Evolutionary conservation across 1,284 basidiomycete species (phyloP), one percentile per base, ranked within the genome.

Genomic region (Puccinia polysora): DNA sequence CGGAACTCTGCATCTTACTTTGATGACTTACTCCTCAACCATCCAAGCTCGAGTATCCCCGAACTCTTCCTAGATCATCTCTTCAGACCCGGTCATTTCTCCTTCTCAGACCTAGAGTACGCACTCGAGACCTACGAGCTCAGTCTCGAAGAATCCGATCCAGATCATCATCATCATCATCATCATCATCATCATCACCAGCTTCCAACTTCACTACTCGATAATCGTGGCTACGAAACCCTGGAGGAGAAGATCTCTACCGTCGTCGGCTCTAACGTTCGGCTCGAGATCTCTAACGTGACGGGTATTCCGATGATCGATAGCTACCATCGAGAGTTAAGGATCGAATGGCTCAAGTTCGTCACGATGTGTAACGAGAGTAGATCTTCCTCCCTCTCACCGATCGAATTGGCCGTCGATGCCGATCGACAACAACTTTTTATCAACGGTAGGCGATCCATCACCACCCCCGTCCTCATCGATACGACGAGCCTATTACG

Each of bases 21-120:
- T 74, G 91, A 94, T 78, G 88, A 91, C 76, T 83, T 89, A 60
- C 84, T 94, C n/a, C 89, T 89, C 0, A 81, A 91, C 55, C 75
- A 77, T 7, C 74, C 78, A 4, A 74, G 78, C 30, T 79, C 78
- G 0, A 65, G 76, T 55, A 79, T 81, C 81, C 69, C 88, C 0
- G 86, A 87, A 73, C 87, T 87, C 73, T 93, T 92, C 80, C 84
- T 92, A 77, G 83, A 86, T 67, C 89, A 88, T 58, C 84, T 95
- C 74, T 86, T 93, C 83, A 84, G 87, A 50, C 92, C 93, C 0
- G 90, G 90, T 23, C 84, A 90, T 65, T 96, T 95, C 81, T 93
- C 93, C 3, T 82, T 85, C 0, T 81, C 88, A 43, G 90, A 90
- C 6, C 84, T 96, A 45, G 85, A 85, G 64, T 87, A 85, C 7